Conservation (phyloP, 2,329 filamentous ascomycete genomes). For the Zasmidium angulare region DNA sequence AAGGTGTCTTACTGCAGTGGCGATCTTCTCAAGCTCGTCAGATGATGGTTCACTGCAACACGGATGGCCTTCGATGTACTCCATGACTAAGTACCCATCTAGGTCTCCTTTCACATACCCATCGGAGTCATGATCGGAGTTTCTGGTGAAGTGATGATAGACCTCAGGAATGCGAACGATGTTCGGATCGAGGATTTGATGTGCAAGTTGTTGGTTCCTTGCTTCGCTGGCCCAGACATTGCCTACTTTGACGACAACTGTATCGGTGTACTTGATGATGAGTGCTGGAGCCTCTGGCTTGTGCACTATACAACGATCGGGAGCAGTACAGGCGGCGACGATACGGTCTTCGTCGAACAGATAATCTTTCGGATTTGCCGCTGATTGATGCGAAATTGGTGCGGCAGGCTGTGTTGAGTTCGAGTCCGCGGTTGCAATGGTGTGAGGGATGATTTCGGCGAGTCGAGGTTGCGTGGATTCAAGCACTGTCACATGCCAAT, state of each 20-base stretch:
- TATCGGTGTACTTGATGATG: background rate
- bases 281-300: background rate
- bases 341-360: background rate
- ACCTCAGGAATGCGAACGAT: background rate
- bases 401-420: too few species aligned
- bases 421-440: too few species aligned
- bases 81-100: background rate
- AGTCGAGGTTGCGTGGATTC: too few species aligned
- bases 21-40: background rate
- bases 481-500: too few species aligned
- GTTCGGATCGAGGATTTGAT: background rate
- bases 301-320: background rate
- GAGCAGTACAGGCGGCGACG: background rate
- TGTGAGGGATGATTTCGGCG: too few species aligned
- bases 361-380: background rate
- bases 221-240: background rate
- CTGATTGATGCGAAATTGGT: background rate
- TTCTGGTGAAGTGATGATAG: background rate
- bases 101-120: background rate
- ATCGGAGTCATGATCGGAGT: too few species aligned
- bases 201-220: background rate
- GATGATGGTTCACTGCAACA: background rate
- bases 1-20: background rate
- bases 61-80: background rate
- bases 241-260: background rate